phyloP scores from a whole-genome alignment of 768 basidiomycete genomes.

The Lentinula lateritia region DNA sequence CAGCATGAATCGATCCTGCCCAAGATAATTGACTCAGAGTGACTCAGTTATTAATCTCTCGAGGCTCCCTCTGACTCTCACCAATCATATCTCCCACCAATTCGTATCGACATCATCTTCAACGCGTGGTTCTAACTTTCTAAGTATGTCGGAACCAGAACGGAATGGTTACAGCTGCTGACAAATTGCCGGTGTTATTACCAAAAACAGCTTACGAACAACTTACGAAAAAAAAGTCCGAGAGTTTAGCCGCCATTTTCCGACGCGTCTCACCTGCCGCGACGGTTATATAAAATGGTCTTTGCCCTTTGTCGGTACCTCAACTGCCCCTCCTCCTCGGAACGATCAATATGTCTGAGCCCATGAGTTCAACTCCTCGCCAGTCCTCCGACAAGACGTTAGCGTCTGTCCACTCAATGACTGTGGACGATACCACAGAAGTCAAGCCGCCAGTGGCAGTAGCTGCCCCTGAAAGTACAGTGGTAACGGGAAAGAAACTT shows the following conservation, averaged over 20 bases:
- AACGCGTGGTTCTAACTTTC: too few species aligned
- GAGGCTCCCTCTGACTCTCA: too few species aligned
- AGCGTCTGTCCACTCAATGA: neutral
- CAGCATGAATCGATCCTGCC: too few species aligned
- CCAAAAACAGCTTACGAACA: neutral
- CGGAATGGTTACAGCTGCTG: neutral
- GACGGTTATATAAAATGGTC: neutral
- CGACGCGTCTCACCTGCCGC: neutral
- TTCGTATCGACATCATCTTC: too few species aligned
- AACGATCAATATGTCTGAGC: neutral
- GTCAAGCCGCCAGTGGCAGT: neutral
- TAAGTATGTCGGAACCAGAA: neutral
- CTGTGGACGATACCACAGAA: neutral
- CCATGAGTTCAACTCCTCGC: neutral
- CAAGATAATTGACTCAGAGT: too few species aligned
- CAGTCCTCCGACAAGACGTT: neutral
- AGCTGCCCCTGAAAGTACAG: neutral
- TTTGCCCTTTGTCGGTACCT: neutral
- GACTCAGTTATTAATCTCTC: too few species aligned
- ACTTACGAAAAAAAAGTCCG: neutral
- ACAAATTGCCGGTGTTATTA: neutral
- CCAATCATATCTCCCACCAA: too few species aligned
- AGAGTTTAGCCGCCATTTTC: neutral
- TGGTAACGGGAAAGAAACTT: conserved; percentile 5
- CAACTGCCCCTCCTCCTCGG: neutral